phyloP scores from a whole-genome alignment of 2,329 filamentous ascomycete species.

The Rugonectria rugulosa region DNA sequence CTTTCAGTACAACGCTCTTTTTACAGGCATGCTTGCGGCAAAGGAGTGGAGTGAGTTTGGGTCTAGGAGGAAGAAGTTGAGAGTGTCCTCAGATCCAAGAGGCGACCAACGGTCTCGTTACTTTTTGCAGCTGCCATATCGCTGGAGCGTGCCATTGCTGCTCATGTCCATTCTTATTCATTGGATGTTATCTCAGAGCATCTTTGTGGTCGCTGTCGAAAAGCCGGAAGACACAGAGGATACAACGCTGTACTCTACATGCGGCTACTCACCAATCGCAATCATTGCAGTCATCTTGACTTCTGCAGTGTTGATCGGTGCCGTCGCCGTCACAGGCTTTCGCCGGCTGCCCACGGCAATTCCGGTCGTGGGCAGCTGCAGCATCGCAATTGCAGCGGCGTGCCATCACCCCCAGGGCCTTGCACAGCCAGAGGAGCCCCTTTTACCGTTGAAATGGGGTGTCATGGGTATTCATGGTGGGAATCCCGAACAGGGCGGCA shows the following conservation, averaged over 20 bases:
- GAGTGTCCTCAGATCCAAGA: not conserved
- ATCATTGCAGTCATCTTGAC: slow-evolving; percentile 9
- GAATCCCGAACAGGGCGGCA: not conserved
- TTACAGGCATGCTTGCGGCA: slow-evolving; percentile 4
- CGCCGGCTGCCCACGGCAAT: slow-evolving; percentile 4
- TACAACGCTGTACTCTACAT: not conserved
- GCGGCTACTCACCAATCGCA: slow-evolving; percentile 6
- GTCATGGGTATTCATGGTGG: not conserved
- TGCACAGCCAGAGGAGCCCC: slow-evolving; percentile 1
- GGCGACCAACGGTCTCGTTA: slow-evolving; percentile 7
- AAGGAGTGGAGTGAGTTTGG: slow-evolving; percentile 9
- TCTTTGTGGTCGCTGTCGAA: not conserved
- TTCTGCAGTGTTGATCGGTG: not conserved
- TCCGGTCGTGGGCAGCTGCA: slow-evolving; percentile 13
- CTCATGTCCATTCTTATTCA: not conserved
- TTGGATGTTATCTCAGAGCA: slow-evolving; percentile 8
- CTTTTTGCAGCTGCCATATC: slow-evolving; percentile 6
- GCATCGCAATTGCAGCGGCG: slow-evolving; percentile 17
- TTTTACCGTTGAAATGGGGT: slow-evolving; percentile 8
- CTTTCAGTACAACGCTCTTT: slow-evolving; percentile 3
- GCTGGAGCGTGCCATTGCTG: slow-evolving; percentile 5
- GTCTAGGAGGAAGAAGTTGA: not conserved
- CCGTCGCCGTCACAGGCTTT: not conserved
- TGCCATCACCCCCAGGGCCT: slow-evolving; percentile 7
- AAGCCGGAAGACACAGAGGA: not conserved